phyloP scores from a whole-genome alignment of 176 grass and related monocot genomes.

The Pontederia paniculata region DNA sequence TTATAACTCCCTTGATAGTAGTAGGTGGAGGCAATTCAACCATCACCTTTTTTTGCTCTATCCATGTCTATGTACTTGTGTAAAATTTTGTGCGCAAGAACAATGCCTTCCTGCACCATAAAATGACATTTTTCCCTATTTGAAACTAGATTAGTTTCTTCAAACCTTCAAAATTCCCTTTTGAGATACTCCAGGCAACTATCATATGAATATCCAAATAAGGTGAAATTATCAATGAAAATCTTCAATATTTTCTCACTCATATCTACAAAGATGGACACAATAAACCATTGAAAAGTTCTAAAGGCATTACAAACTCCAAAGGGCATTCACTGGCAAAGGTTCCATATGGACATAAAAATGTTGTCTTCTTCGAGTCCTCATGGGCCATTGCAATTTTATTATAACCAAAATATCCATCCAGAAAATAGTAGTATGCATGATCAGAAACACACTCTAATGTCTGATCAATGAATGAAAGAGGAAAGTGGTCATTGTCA shows the following conservation, averaged over 20 bases:
- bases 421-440: no score
- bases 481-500: no score
- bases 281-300: constrained; percentile 8
- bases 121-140: constrained; percentile 17
- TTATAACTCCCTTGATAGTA: background rate
- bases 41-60: background rate
- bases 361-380: no score
- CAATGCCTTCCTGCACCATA: constrained; percentile 6
- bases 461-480: no score
- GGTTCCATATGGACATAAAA: no score
- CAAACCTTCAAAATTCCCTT: background rate
- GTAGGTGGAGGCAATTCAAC: background rate
- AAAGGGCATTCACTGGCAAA: background rate
- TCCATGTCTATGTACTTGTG: background rate
- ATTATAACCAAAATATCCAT: no score
- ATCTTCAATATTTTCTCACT: background rate
- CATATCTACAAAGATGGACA: background rate
- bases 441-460: no score
- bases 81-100: background rate
- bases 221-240: background rate
- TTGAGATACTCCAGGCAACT: background rate
- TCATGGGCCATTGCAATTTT: no score
- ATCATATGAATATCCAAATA: background rate
- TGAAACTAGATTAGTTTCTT: background rate
- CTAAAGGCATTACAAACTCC: constrained; percentile 1